Conservation (phyloP, 2,329 filamentous ascomycete species). For the Monilinia fructicola region DNA sequence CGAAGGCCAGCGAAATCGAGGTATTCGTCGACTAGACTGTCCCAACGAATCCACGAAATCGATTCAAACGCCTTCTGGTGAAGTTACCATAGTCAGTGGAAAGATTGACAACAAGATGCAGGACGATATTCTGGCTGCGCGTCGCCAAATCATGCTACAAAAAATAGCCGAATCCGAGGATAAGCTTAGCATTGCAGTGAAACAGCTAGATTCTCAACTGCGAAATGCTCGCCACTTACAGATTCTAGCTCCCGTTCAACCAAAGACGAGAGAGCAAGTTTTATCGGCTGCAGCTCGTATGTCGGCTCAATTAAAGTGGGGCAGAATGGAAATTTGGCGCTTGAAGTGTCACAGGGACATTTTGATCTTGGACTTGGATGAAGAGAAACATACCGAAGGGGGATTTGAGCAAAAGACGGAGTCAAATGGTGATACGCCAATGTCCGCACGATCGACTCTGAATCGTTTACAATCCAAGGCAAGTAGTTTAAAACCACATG, state of each 20-base stretch:
- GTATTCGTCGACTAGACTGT: conserved; percentile 66
- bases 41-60: conserved; percentile 52
- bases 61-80: conserved; percentile 69
- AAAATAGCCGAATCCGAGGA: conserved; percentile 83
- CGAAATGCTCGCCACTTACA: conserved; percentile 88
- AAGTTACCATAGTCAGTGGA: conserved; percentile 70
- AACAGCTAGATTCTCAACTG: conserved; percentile 77
- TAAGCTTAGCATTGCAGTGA: conserved; percentile 69
- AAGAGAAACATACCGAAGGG: conserved; percentile 54
- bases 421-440: conserved; percentile 26
- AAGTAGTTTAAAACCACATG: conserved; percentile 42
- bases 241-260: conserved; percentile 84
- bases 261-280: conserved; percentile 83
- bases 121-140: conserved; percentile 79
- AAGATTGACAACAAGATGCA: conserved; percentile 79
- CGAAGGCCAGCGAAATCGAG: conserved; percentile 74
- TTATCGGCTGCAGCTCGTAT: conserved; percentile 81
- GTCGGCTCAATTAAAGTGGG: conserved; percentile 88
- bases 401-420: conserved; percentile 24
- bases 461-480: conserved; percentile 42
- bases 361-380: conserved; percentile 77
- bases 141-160: conserved; percentile 76
- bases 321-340: conserved; percentile 90
- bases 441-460: conserved; percentile 39
- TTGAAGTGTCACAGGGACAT: conserved; percentile 90